phyloP scores from a whole-genome alignment of 805 yeast species.

The Blastobotrys chiropterorum region DNA sequence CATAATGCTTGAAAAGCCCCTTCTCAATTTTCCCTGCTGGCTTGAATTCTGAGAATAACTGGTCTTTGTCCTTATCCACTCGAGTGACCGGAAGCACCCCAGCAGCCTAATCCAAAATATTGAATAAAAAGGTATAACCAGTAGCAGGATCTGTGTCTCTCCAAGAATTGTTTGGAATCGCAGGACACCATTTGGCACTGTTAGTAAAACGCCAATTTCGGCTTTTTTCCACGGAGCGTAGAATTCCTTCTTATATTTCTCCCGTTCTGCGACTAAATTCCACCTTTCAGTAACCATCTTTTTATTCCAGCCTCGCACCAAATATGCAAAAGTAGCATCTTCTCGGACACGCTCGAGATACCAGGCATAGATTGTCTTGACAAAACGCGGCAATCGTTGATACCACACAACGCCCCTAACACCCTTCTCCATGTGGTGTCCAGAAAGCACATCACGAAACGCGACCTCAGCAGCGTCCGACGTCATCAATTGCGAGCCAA shows the following conservation, averaged over 20 bases:
- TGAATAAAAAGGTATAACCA: constrained; percentile 51
- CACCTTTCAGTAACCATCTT: constrained; percentile 33
- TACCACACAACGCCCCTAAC: constrained; percentile 29
- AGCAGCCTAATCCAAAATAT: constrained; percentile 50
- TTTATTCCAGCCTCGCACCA: constrained; percentile 32
- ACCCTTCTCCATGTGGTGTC: constrained; percentile 34
- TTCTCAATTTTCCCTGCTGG: constrained; percentile 38
- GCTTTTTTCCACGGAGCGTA: constrained; percentile 31
- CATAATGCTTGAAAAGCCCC: constrained; percentile 41
- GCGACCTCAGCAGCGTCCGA: constrained; percentile 33
- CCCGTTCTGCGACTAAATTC: constrained; percentile 32
- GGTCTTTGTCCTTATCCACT: constrained; percentile 38
- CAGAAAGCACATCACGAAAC: constrained; percentile 21
- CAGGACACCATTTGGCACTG: constrained; percentile 40
- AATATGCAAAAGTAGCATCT: constrained; percentile 35
- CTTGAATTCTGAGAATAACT: constrained; percentile 27
- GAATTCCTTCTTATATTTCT: constrained; percentile 31
- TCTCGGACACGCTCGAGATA: constrained; percentile 27
- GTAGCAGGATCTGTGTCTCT: constrained; percentile 33
- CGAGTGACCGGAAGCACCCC: constrained; percentile 53
- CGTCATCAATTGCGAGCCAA: constrained; percentile 39
- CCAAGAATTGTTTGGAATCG: constrained; percentile 34
- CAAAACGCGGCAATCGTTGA: constrained; percentile 29
- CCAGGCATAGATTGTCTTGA: constrained; percentile 34
- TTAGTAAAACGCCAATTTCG: constrained; percentile 34